These are phyloP conservation scores for Hypoxylon subgilvum DNA, from an alignment of 495 filamentous ascomycete genomes.

Conservation along the genomic window DNA sequence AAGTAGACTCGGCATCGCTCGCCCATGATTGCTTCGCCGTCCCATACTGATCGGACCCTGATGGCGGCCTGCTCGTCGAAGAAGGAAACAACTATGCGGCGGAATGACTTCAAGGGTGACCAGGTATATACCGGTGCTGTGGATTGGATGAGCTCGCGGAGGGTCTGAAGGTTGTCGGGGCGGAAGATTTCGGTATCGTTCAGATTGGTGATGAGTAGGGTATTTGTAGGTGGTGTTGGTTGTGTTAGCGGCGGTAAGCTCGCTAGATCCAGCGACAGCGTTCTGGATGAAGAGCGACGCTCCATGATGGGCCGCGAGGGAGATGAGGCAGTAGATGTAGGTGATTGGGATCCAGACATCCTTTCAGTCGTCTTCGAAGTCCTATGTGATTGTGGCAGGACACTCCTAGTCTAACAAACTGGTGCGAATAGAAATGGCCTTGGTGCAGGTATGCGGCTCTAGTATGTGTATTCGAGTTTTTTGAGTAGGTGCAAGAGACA, in stretches of 20 bases:
- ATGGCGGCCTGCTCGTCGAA: constrained; percentile 73
- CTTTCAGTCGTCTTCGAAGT: not conserved
- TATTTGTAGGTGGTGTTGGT: constrained; percentile 88
- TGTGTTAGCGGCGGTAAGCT: constrained; percentile 77
- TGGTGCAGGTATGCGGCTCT: not conserved
- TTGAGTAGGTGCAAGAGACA: constrained; percentile 6
- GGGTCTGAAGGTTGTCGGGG: constrained; percentile 72
- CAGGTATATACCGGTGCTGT: constrained; percentile 81
- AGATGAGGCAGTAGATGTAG: constrained; percentile 44
- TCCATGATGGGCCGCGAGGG: constrained; percentile 34
- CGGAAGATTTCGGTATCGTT: constrained; percentile 78
- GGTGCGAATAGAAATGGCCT: not conserved
- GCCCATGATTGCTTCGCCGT: constrained; percentile 71
- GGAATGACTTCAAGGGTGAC: constrained; percentile 90
- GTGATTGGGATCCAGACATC: constrained; percentile 41
- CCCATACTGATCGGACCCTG: constrained; percentile 70
- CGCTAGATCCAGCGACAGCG: constrained; percentile 80
- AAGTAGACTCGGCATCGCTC: constrained; percentile 84
- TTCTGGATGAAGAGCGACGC: constrained; percentile 47
- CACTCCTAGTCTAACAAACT: not conserved
- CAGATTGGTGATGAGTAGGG: constrained; percentile 91
- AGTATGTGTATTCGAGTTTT: constrained; percentile 6
- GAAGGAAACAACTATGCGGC: constrained; percentile 91
- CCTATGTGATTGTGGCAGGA: not conserved
- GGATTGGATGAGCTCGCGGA: constrained; percentile 72